phyloP scores from a whole-genome alignment of 2,329 filamentous ascomycete genomes.

The Aspergillus sp. region DNA sequence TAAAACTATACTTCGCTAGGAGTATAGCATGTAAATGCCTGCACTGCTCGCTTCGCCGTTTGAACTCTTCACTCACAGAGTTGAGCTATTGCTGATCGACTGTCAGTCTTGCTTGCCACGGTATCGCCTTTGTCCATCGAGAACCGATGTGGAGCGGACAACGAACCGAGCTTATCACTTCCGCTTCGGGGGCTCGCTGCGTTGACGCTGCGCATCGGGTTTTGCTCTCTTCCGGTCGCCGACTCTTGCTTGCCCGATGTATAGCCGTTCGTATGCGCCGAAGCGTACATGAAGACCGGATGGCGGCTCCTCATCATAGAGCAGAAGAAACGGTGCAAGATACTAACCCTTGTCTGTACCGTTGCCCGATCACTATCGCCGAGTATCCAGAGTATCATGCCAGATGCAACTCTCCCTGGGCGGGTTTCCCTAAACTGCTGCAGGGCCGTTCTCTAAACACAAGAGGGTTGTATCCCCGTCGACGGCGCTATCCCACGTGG shows the following conservation, averaged over 20 bases:
- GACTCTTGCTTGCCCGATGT: neutral
- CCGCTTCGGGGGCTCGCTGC: neutral
- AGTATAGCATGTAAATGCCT: neutral
- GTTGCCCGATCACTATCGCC: too few relatives aligned
- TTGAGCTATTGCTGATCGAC: slow-evolving; percentile 2
- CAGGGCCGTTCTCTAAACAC: too few relatives aligned
- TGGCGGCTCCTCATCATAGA: too few relatives aligned
- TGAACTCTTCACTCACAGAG: neutral
- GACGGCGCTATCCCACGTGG: too few relatives aligned
- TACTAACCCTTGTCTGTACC: too few relatives aligned
- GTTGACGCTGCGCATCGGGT: neutral
- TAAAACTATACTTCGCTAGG: neutral
- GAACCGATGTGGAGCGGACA: neutral
- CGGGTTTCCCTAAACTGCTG: too few relatives aligned
- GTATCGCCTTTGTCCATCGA: neutral
- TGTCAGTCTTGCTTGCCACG: neutral
- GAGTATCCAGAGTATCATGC: too few relatives aligned
- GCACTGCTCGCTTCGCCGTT: neutral
- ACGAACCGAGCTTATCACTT: neutral
- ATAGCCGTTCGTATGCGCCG: too few relatives aligned
- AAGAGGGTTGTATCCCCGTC: too few relatives aligned
- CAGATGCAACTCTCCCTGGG: too few relatives aligned
- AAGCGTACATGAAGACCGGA: too few relatives aligned
- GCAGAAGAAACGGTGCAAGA: too few relatives aligned
- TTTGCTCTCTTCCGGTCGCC: neutral